phyloP scores from a whole-genome alignment of 805 yeast species.

The Lipomyces starkeyi region DNA sequence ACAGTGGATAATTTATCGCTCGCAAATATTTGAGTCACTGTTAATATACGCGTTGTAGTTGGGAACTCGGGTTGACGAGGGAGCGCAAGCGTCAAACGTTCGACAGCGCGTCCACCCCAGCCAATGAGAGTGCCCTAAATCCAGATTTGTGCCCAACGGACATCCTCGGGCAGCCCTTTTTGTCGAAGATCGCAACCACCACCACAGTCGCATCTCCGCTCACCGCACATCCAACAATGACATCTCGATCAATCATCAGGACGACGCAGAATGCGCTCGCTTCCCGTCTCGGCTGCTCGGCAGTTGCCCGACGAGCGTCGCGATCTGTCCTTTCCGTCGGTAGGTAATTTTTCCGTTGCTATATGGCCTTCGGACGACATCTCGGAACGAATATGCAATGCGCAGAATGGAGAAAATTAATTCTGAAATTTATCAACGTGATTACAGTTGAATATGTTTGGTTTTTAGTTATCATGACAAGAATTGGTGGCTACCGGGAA shows the following conservation, averaged over 20 bases:
- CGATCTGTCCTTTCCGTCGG: slow-evolving; percentile 28
- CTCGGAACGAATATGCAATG: slow-evolving; percentile 5
- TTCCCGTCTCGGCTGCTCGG: slow-evolving; percentile 13
- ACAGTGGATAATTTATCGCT: too few relatives aligned
- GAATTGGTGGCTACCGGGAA: background rate
- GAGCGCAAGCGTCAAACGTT: too few relatives aligned
- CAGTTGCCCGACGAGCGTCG: slow-evolving; percentile 14
- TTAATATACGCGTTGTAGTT: too few relatives aligned
- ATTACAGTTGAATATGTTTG: background rate
- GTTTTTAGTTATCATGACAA: background rate
- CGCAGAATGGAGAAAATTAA: background rate
- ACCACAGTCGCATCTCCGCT: background rate
- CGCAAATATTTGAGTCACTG: too few relatives aligned
- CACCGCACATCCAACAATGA: slow-evolving; percentile 4
- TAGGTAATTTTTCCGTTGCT: slow-evolving; percentile 3
- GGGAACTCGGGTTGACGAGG: too few relatives aligned
- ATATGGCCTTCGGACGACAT: background rate
- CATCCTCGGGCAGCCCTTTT: background rate
- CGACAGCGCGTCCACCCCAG: background rate
- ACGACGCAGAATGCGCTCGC: slow-evolving; percentile 9
- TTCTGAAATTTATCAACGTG: background rate
- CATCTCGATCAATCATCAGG: slow-evolving; percentile 14
- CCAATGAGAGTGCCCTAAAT: slow-evolving; percentile 25
- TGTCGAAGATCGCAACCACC: background rate
- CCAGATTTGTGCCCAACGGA: slow-evolving; percentile 10